phyloP scores from a whole-genome alignment of 306 rosid genomes.

The Acacia crassicarpa region DNA sequence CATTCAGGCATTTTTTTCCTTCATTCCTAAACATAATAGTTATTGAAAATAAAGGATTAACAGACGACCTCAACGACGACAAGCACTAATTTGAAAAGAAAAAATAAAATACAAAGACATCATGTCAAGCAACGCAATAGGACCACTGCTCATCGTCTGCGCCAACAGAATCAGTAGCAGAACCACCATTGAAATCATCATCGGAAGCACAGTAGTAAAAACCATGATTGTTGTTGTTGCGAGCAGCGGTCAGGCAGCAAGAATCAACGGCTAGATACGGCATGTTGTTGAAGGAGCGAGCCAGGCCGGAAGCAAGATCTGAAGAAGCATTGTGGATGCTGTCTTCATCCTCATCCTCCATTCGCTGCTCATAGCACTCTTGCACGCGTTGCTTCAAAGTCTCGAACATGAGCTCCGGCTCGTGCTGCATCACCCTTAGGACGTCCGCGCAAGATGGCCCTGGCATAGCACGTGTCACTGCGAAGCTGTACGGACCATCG shows the following conservation, averaged over 20 bases:
- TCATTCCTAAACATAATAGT: background rate
- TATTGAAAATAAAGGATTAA: background rate
- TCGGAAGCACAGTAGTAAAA: conserved; percentile 59
- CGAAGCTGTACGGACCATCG: conserved; percentile 90
- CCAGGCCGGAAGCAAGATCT: conserved; percentile 50
- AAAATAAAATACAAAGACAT: background rate
- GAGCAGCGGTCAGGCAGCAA: conserved; percentile 62
- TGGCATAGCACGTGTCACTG: conserved; percentile 74
- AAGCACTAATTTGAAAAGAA: background rate
- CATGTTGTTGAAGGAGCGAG: conserved; percentile 69
- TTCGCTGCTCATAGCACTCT: conserved; percentile 44
- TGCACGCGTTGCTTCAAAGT: conserved; percentile 83
- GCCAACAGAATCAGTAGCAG: conserved; percentile 27
- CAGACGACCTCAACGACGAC: conserved; percentile 10
- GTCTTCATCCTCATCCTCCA: conserved; percentile 1
- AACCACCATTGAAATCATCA: conserved; percentile 30
- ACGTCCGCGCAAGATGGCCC: conserved; percentile 87
- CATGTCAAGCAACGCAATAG: conserved; percentile 51
- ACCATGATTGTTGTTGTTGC: conserved; percentile 55
- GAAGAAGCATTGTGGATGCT: conserved; percentile 25
- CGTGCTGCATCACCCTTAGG: conserved; percentile 95
- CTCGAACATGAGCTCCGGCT: conserved; percentile 98
- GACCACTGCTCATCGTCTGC: conserved; percentile 72
- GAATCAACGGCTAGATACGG: conserved; percentile 55
- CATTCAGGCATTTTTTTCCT: background rate